phyloP scores from a whole-genome alignment of 2,329 filamentous ascomycete genomes.

The Neonectria punicea region DNA sequence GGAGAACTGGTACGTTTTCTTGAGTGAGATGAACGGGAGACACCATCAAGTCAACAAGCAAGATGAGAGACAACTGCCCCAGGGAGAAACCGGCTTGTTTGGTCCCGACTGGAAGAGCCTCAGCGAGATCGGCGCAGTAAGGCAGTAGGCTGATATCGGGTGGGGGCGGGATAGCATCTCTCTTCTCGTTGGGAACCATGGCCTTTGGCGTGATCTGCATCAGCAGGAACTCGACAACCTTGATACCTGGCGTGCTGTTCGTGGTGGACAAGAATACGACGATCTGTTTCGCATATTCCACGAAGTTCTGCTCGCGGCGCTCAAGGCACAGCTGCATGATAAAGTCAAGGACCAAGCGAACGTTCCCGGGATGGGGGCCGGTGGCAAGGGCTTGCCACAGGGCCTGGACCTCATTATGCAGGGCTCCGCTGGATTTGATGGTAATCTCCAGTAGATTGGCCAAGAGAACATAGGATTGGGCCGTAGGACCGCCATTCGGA shows the following conservation, averaged over 20 bases:
- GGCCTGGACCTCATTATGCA: conserved; percentile 97
- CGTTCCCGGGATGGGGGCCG: conserved; percentile 91
- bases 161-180: conserved; percentile 73
- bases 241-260: conserved; percentile 77
- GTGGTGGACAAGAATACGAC: conserved; percentile 94
- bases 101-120: conserved; percentile 85
- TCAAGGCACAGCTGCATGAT: conserved; percentile 95
- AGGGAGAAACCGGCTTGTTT: conserved; percentile 93
- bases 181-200: conserved; percentile 94
- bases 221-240: conserved; percentile 93
- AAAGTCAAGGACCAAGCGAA: conserved; percentile 93
- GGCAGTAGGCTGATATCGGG: conserved; percentile 80
- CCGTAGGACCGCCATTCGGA: conserved; percentile 89
- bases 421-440: conserved; percentile 84
- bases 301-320: conserved; percentile 95
- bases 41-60: conserved; percentile 96
- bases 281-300: conserved; percentile 97
- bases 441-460: conserved; percentile 97
- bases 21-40: conserved; percentile 83
- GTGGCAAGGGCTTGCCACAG: conserved; percentile 97
- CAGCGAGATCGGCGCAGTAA: conserved; percentile 86
- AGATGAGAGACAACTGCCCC: conserved; percentile 90
- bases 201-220: conserved; percentile 92
- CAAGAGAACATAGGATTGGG: conserved; percentile 91
- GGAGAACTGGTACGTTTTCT: conserved; percentile 83